These are phyloP conservation scores for Rutstroemia sydowiana DNA, from an alignment of 2,329 filamentous ascomycete genomes.

Conservation along the genomic window DNA sequence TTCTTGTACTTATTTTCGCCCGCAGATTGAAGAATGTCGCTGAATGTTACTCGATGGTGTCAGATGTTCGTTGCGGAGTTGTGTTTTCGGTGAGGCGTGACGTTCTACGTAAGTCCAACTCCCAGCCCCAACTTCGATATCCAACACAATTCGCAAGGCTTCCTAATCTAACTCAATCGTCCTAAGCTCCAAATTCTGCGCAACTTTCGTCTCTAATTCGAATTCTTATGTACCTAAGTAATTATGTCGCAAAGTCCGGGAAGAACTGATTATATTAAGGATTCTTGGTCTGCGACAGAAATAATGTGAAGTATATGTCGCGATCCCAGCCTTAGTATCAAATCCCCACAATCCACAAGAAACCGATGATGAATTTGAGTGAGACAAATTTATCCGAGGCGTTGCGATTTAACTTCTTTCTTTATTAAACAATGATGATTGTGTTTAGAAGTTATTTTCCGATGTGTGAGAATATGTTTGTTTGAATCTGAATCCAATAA, in stretches of 20 bases:
- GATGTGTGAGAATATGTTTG: not conserved
- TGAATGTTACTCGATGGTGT: not conserved
- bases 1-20: slow-evolving; percentile 11
- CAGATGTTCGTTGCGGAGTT: not conserved
- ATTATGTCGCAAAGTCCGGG: not conserved
- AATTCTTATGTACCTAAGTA: not conserved
- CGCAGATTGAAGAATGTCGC: not conserved
- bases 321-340: not conserved
- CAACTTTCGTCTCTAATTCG: slow-evolving; percentile 2
- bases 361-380: not conserved
- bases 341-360: not conserved
- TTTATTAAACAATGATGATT: no score
- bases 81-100: not conserved
- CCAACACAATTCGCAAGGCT: slow-evolving; percentile 5
- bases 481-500: not conserved
- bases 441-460: no score
- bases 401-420: not conserved
- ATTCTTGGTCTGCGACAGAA: not conserved
- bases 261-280: not conserved
- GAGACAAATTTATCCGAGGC: slow-evolving; percentile 1
- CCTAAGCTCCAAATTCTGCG: not conserved
- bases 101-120: not conserved
- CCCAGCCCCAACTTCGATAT: slow-evolving; percentile 1
- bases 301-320: not conserved
- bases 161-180: not conserved